phyloP scores from a whole-genome alignment of 1,284 basidiomycete genomes.

The Cystobasidiaceae sp. region DNA sequence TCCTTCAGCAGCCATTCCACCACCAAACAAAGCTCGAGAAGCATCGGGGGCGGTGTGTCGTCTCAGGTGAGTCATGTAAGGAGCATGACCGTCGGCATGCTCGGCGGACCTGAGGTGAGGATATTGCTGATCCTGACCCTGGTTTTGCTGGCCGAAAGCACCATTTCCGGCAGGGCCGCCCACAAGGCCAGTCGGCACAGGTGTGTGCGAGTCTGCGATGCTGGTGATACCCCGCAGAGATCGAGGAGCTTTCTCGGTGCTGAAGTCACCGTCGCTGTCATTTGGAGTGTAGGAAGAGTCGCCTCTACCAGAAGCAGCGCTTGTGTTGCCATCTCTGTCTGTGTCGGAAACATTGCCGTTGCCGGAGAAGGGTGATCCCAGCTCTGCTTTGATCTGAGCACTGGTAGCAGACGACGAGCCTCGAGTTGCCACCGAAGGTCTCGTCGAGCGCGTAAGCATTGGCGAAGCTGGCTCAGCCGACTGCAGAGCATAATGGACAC shows the following conservation, averaged over 20 bases:
- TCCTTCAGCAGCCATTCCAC: background rate
- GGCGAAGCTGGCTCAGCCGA: slow-evolving; percentile 10
- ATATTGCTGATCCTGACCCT: background rate
- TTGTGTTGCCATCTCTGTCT: background rate
- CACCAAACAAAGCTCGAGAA: background rate
- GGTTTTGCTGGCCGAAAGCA: background rate
- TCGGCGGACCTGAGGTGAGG: background rate
- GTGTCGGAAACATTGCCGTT: slow-evolving; percentile 8
- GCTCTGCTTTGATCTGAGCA: background rate
- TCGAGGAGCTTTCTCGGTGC: slow-evolving; percentile 18
- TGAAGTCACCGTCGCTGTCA: slow-evolving; percentile 17
- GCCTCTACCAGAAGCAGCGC: slow-evolving; percentile 5
- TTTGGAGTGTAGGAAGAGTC: background rate
- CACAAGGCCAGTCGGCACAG: slow-evolving; percentile 2
- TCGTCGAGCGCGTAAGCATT: background rate
- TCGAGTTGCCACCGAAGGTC: slow-evolving; percentile 2
- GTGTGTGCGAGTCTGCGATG: slow-evolving; percentile 5
- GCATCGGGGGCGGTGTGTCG: slow-evolving; percentile 14
- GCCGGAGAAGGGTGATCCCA: slow-evolving; percentile 9
- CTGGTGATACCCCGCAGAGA: slow-evolving; percentile 19
- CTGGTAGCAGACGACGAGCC: slow-evolving; percentile 5
- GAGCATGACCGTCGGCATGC: background rate
- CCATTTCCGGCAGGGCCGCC: background rate
- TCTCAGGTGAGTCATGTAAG: slow-evolving; percentile 16
- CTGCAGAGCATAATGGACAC: background rate